A percentile compares a stretch with the other conserved stretches of the same genome.
Conservation (phyloP, 768 basidiomycete species). For the Amanita rimosa region DNA sequence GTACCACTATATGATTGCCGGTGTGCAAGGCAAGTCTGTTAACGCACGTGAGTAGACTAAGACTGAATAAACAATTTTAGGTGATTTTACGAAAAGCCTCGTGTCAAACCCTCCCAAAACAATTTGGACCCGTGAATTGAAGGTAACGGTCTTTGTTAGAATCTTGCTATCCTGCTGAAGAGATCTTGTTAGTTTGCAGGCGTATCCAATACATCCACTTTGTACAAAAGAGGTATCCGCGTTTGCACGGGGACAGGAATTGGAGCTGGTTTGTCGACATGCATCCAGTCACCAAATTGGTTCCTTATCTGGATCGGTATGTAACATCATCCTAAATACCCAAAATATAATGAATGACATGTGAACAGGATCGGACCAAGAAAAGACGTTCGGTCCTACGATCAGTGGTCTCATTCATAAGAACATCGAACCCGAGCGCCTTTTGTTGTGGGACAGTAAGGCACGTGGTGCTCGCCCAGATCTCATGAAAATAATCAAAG, state of each 20-base stretch:
- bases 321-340: conserved; percentile 8
- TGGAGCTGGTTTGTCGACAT: conserved; percentile 69
- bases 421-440: conserved; percentile 62
- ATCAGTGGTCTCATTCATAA: conserved; percentile 63
- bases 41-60: background rate
- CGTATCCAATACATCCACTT: conserved; percentile 67
- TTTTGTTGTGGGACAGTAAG: conserved; percentile 72
- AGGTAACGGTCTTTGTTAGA: conserved; percentile 29
- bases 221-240: conserved; percentile 75
- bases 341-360: conserved; percentile 6
- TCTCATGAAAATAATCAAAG: conserved; percentile 64
- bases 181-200: conserved; percentile 48
- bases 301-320: conserved; percentile 71
- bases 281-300: conserved; percentile 68
- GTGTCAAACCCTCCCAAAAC: conserved; percentile 58
- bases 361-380: conserved; percentile 59
- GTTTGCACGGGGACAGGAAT: conserved; percentile 78
- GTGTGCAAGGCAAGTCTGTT: conserved; percentile 42
- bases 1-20: conserved; percentile 73
- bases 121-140: conserved; percentile 72
- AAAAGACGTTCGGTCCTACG: conserved; percentile 63
- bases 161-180: background rate
- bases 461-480: conserved; percentile 64
- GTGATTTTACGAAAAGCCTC: conserved; percentile 68
- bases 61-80: conserved; percentile 15